These are phyloP conservation scores for Zygosaccharomyces sapae DNA, from an alignment of 1,139 yeast genomes.

Conservation along the genomic window DNA sequence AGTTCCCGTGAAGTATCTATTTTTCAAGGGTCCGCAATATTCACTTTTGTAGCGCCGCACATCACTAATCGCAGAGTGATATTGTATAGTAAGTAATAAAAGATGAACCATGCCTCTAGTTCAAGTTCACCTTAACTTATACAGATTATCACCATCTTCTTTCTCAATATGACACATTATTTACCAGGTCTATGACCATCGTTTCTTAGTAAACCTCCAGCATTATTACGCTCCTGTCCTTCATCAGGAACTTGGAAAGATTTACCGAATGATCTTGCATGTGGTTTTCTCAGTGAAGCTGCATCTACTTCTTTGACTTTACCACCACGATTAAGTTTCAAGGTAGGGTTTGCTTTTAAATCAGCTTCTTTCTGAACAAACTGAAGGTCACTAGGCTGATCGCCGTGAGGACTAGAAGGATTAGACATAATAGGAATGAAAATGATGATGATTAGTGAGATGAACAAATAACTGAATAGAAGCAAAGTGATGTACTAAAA, in stretches of 20 bases:
- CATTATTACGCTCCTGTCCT: slow-evolving; percentile 14
- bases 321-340: slow-evolving; percentile 24
- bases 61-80: not conserved
- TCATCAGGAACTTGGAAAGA: slow-evolving; percentile 23
- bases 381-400: not conserved
- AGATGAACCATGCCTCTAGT: not conserved
- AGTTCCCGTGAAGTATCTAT: not conserved
- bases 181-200: slow-evolving; percentile 25
- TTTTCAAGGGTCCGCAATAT: not conserved
- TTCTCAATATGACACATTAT: not conserved
- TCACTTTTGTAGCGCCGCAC: not conserved
- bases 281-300: slow-evolving; percentile 26
- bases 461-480: not conserved
- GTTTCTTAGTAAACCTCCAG: slow-evolving; percentile 19
- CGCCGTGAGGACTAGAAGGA: not conserved
- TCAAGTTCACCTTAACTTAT: not conserved
- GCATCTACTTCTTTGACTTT: slow-evolving; percentile 18
- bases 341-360: slow-evolving; percentile 9
- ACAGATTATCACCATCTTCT: not conserved
- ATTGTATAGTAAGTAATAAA: not conserved
- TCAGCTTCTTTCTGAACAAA: slow-evolving; percentile 4
- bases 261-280: slow-evolving; percentile 18
- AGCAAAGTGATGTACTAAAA: not conserved
- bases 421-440: not conserved
- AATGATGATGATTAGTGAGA: not conserved